Base-by-base conservation (phyloP, 192 early-diverging fungal species). In the Rhizoclosmatium sp. region DNA sequence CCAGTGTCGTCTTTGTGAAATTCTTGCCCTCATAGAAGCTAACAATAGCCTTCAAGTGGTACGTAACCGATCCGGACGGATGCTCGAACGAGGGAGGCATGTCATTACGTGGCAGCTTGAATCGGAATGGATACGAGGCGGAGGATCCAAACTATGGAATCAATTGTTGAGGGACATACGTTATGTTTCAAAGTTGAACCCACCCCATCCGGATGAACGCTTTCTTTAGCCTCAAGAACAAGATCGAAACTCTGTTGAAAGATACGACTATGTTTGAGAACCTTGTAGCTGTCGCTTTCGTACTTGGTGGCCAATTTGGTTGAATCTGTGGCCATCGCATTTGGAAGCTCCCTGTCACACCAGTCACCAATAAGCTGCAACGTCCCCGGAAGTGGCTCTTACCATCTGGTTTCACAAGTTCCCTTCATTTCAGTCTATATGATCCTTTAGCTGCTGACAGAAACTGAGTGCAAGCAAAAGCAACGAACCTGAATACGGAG, bases 21-120 rank as follows among this genome's bases (percentile, higher is more conserved):
- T 78, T 78, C 58, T 72, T 71, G 12, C 78, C 78, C 10, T 79
- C 78, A 12, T 79, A 69, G 45, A 45, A 79, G 44, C 19, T 19
- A 3, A 69, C n/a, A 16, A 47, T 47, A 47, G 40, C 16, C 47
- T 78, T 78, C 39, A 78, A 31, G 61, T 76, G 65, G 74, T 76
- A 76, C 40, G 14, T 12, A 47, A 78, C 70, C 16, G 66, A 56
- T 7, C 65, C 41, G 45, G 44, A 65, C 14, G 23, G 9, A 47
- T 31, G 23, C 23, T 64, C 60, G 49, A 51, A 78, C 19, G 76
- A 5, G n/a, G 76, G 48, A 5, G 76, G 76, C 56, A 78, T 70
- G 19, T 42, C 56, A 9, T 49, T 70, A 21, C 21, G 19, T 12
- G 76, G 76, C 2, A 78, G 76, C 47, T 69, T 59, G 59, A 78